Percentiles rank a stretch among this genome's conserved stretches.
phyloP scores from a whole-genome alignment of 768 basidiomycete species.

The Aureoboletus auriporus region DNA sequence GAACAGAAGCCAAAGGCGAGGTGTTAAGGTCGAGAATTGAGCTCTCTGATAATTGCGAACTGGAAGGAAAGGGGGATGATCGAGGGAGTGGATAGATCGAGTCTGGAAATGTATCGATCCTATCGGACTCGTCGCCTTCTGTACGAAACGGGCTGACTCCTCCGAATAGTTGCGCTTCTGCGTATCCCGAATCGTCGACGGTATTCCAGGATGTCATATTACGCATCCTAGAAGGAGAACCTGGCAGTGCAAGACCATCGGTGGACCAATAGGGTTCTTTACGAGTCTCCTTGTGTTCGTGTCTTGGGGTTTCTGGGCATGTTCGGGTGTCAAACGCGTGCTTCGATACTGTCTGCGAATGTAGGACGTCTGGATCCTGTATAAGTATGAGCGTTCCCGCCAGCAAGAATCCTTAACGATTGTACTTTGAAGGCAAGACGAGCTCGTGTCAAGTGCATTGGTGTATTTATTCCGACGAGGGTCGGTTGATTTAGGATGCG shows the following conservation, averaged over 20 bases:
- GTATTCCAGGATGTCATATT: background rate
- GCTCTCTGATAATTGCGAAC: constrained; percentile 11
- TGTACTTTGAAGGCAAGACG: constrained; percentile 11
- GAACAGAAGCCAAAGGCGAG: constrained; percentile 13
- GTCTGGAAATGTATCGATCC: background rate
- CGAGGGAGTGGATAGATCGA: constrained; percentile 8
- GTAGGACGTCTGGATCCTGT: constrained; percentile 2
- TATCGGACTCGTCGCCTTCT: background rate
- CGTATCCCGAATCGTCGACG: constrained; percentile 4
- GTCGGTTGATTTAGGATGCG: constrained; percentile 24
- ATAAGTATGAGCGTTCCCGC: constrained; percentile 1
- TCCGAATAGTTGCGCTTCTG: background rate
- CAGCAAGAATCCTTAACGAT: background rate
- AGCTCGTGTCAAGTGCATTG: background rate
- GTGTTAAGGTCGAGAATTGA: constrained; percentile 21
- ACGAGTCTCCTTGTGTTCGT: no score
- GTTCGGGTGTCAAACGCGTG: background rate
- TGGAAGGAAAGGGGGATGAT: constrained; percentile 22
- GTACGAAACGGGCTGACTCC: background rate
- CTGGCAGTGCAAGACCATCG: background rate
- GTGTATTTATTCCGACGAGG: constrained; percentile 18
- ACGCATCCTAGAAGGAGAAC: background rate
- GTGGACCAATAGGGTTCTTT: background rate
- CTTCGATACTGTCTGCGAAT: background rate
- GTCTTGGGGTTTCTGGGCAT: background rate